Base-by-base conservation (phyloP, 345 rosid species). In the Salix dunnii region DNA sequence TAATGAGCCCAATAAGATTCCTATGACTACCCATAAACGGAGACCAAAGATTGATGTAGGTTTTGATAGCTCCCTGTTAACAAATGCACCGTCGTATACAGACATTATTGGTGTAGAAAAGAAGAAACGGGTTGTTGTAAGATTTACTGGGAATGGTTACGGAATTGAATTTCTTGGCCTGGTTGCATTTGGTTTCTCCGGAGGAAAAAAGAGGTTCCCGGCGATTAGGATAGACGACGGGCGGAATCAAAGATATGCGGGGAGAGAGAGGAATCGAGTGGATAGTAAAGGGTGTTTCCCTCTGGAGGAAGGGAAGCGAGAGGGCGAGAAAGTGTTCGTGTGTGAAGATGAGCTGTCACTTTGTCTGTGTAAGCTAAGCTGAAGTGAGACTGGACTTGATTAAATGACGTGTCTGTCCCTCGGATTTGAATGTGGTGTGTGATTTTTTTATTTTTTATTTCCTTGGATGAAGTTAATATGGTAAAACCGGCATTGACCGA, bases 41-140 rank as follows among this genome's bases (percentile, higher is more conserved):
- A 95, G 87, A 20, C 99, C 99, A 79, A 95, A 95, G 76, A 95
- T 91, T 14, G 97, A 91, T 6, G 99, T 93, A 30, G 85, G 94
- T 83, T 91, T 91, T 1, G 99, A 95, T 4, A 95, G 91, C 88
- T 93, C 89, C 20, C 88, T 55, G 79, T 93, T 91, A 38, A 95
- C 77, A 31, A 79, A 87, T 17, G 93, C 90, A 3, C 97, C 89
- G 80, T 91, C 85, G 91, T 88, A 86, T 6, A 89, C 12, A 11
- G 94, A 76, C 88, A 95, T 91, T 75, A 11, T 60, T 31, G 20
- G 12, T 46, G 18, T 46, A 13, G 49, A 46, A 33, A 3, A 28
- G 13, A 71, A 23, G 63, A 63, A n/a, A 18, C 20, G 38, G 49
- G 49, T 16, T 46, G 49, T 14, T 3, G 49, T 46, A 12, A 14